Percentiles rank a stretch among this genome's conserved stretches.
phyloP scores from a whole-genome alignment of 2,329 filamentous ascomycete genomes.

The Laburnicola sp. region DNA sequence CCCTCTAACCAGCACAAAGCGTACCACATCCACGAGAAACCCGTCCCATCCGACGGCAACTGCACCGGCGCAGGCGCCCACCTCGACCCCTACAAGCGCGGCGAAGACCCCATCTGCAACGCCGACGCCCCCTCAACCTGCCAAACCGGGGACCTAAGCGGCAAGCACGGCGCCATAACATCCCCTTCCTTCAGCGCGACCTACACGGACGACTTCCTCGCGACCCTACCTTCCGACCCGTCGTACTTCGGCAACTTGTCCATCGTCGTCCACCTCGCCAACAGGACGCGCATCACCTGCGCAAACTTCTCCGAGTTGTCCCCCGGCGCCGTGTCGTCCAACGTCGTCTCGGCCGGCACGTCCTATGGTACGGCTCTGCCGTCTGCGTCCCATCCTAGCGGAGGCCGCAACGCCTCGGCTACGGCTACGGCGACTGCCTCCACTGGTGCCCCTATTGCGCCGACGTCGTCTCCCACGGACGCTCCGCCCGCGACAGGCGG shows the following conservation, averaged over 20 bases:
- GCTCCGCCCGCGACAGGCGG: conserved; percentile 24
- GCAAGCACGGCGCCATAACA: conserved; percentile 50
- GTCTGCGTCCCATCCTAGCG: conserved; percentile 9
- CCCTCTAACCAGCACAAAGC: conserved; percentile 33
- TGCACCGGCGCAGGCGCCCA: conserved; percentile 49
- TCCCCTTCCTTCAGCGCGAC: conserved; percentile 32
- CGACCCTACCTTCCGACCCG: conserved; percentile 46
- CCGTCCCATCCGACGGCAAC: conserved; percentile 48
- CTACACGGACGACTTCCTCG: conserved; percentile 55
- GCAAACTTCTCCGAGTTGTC: conserved; percentile 60
- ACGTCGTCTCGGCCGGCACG: conserved; percentile 12
- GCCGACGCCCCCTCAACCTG: conserved; percentile 43
- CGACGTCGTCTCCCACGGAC: conserved; percentile 18
- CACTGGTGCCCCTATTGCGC: conserved; percentile 17
- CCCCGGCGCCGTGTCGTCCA: conserved; percentile 57
- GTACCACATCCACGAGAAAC: conserved; percentile 52
- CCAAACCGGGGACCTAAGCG: conserved; percentile 51
- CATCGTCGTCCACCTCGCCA: conserved; percentile 58
- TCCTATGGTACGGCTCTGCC: conserved; percentile 21
- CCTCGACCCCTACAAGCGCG: conserved; percentile 49
- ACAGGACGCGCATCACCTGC: conserved; percentile 60
- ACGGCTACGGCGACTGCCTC: conserved; percentile 18
- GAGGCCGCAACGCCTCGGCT: conserved; percentile 23
- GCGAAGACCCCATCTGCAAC: conserved; percentile 46
- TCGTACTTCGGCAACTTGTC: conserved; percentile 59